Base-by-base conservation (phyloP, 1,139 yeast genomes). In the Zygosaccharomyces sapae region DNA sequence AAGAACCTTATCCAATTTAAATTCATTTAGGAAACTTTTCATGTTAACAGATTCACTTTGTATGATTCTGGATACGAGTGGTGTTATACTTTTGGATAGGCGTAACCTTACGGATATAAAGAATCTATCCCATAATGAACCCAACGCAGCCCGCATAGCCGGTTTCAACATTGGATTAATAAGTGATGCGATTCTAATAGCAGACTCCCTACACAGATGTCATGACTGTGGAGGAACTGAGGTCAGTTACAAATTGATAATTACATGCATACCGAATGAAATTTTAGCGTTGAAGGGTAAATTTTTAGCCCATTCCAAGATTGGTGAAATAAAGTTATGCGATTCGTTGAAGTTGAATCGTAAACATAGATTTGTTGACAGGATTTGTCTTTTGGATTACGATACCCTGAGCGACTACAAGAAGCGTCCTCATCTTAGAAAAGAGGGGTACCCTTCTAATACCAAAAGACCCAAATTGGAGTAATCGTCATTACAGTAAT, bases 21-120 rank as follows among this genome's bases (percentile, higher is more conserved):
- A 53, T 12, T 51, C 55, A 2, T 61, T 59, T 38, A 55, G 58
- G 44, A 58, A 57, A 38, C 16, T 60, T 24, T 61, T 55, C 40
- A 52, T 55, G 47, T 38, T 62, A 10, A 51, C 58, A 4, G 55
- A 55, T 24, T 45, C 53, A 2, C 44, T 58, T 3, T 52, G 55
- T 31, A 41, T 61, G 43, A 54, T 59, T 9, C 34, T 62, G n/a
- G 64, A 59, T 29, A 45, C 50, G 10, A 44, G 49, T 37, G 65
- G 66, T 6, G 42, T 62, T 8, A 33, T 61, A 7, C 43, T 61
- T 13, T 36, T 58, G 2, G 53, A 61, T 45, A 47, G 55, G 9
- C 47, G 48, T 8, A 39, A 48, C 9, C 30, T 59, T 18, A 25
- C 44, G 4, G 49, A 55, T 43, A 29, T 45, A 3, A 41, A 40